Conservation (phyloP, 1,284 basidiomycete genomes). For the Ustilago trichophora region DNA sequence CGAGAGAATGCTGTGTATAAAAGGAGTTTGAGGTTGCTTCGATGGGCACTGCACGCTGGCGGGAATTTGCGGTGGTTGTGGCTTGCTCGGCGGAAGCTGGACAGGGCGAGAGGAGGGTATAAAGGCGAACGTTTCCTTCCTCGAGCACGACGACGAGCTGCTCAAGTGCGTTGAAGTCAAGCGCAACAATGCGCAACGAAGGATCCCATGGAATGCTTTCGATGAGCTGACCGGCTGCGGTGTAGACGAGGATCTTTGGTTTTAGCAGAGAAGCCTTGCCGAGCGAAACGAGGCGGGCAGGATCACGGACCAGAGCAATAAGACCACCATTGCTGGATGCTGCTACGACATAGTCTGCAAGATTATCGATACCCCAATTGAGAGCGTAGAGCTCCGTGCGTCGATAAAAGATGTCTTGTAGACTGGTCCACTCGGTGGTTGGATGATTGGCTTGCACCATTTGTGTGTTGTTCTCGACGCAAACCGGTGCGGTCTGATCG, state of each 20-base stretch:
- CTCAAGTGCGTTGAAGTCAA: constrained; percentile 84
- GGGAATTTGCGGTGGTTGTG: constrained; percentile 11
- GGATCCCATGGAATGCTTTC: constrained; percentile 78
- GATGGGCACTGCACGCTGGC: constrained; percentile 24
- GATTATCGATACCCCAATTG: constrained; percentile 79
- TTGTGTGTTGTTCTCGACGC: too few relatives aligned
- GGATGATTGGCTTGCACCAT: constrained; percentile 49
- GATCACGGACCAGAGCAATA: constrained; percentile 86
- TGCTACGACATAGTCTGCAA: constrained; percentile 82
- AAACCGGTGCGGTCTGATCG: too few relatives aligned
- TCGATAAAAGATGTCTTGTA: constrained; percentile 68
- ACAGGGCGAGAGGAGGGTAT: constrained; percentile 73
- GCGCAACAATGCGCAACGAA: constrained; percentile 74
- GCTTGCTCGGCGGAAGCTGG: constrained; percentile 25
- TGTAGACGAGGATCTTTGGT: constrained; percentile 72
- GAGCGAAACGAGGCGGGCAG: constrained; percentile 79
- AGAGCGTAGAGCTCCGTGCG: constrained; percentile 85
- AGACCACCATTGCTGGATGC: constrained; percentile 88
- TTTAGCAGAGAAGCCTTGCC: constrained; percentile 76
- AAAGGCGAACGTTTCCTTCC: constrained; percentile 88
- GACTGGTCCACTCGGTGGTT: constrained; percentile 57
- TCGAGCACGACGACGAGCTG: constrained; percentile 86
- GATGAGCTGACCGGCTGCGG: constrained; percentile 68
- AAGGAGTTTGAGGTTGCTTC: constrained; percentile 72
- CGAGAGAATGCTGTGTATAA: constrained; percentile 85